These are phyloP conservation scores for Hericium coralloides DNA, from an alignment of 768 basidiomycete species.

Conservation along the genomic window DNA sequence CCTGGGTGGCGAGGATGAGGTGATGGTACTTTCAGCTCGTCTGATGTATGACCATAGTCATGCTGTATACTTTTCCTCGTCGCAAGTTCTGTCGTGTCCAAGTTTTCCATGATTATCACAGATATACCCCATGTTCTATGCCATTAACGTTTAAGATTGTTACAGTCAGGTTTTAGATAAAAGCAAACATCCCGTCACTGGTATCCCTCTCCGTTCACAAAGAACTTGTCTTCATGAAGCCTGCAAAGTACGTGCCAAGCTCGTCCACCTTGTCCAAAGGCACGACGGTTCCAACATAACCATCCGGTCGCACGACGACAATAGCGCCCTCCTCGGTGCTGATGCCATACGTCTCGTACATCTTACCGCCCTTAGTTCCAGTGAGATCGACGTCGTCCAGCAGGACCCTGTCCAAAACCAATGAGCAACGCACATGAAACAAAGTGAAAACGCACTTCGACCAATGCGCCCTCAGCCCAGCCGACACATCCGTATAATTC, in stretches of 20 bases:
- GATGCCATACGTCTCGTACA: slow-evolving; percentile 50
- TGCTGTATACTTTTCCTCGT: too few relatives aligned
- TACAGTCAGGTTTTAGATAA: too few relatives aligned
- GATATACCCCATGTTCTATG: too few relatives aligned
- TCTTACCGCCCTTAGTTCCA: slow-evolving; percentile 39
- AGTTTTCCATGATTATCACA: too few relatives aligned
- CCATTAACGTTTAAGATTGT: too few relatives aligned
- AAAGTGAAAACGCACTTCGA: slow-evolving; percentile 25
- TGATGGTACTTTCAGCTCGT: background rate
- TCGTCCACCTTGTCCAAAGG: slow-evolving; percentile 33
- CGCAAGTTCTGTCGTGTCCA: too few relatives aligned
- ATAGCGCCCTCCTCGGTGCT: slow-evolving; percentile 33
- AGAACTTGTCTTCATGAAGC: slow-evolving; percentile 26
- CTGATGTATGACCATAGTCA: background rate
- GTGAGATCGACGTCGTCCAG: slow-evolving; percentile 45
- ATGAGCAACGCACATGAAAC: background rate
- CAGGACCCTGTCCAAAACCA: slow-evolving; percentile 35
- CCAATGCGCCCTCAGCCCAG: slow-evolving; percentile 30
- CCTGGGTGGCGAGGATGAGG: slow-evolving; percentile 41
- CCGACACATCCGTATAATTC: slow-evolving; percentile 24
- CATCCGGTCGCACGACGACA: slow-evolving; percentile 54
- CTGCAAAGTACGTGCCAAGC: slow-evolving; percentile 39
- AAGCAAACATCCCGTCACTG: too few relatives aligned
- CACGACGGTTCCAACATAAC: slow-evolving; percentile 51
- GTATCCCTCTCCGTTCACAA: too few relatives aligned